Base-by-base conservation (phyloP, 257 asterid genomes). In the Handroanthus guayacan region DNA sequence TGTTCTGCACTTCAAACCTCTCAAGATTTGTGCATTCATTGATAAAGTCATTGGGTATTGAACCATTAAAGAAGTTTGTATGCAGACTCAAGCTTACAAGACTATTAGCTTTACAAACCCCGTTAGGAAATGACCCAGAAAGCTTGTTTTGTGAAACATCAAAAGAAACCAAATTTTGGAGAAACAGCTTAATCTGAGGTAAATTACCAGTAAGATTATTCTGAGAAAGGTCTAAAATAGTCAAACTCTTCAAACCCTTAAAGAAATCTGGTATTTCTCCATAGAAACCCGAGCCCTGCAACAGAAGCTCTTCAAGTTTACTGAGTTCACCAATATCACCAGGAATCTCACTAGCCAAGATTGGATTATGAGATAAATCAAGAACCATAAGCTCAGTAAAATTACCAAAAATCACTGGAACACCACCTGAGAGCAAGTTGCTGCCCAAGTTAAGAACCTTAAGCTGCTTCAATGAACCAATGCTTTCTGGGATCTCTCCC, bases 1-100 rank as follows among this genome's bases (percentile, higher is more conserved):
- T 93, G 89, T 89, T 87, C 81, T 93, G 98, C 80, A 93, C 93
- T 75, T 91, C 92, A 88, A 93, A 87, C 77, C 86, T 84, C 88
- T 93, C 98, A 67, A 93, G 91, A 76, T 86, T 88, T 39, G 41
- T 16, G 82, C 98, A 93, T 17, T 80, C 70, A 18, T 63, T 77
- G 18, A 87, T 82, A 38, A 77, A 80, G 6, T 84, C 86, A 84
- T 86, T 80, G 3, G 81, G 55, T n/a, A 93, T 85, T 52, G 91
- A 82, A 31, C 96, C 97, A 77, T 83, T 89, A 20, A 91, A 89
- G 72, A 78, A 87, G 81, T 93, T 93, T 43, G 88, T 61, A 51
- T 91, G 92, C 57, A 93, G 67, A 60, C 90, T 86, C 67, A 93
- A 84, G 67, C 78, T 78, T n/a, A 74, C 52, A 34, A 93, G 89